These are phyloP conservation scores for Strobilomyces dryophilus DNA, from an alignment of 768 basidiomycete species.

Conservation along the genomic window DNA sequence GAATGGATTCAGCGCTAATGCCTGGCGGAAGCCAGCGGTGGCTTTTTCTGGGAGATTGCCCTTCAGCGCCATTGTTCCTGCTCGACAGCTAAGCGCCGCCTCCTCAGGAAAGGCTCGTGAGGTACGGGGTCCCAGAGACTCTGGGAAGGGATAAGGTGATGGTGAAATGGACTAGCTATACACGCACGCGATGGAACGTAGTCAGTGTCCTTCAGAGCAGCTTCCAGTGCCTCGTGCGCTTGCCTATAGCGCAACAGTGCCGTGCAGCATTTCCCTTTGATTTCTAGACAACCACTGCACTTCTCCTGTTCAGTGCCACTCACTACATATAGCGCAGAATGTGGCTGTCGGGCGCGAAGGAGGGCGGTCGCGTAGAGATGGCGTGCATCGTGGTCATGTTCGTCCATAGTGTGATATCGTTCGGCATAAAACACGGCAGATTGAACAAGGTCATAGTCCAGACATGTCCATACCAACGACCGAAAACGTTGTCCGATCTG, in stretches of 20 bases:
- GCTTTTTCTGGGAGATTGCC: constrained; percentile 77
- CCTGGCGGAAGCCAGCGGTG: constrained; percentile 62
- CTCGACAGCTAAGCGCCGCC: constrained; percentile 69
- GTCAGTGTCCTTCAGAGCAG: constrained; percentile 48
- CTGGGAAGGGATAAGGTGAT: constrained; percentile 33
- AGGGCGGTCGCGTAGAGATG: constrained; percentile 82
- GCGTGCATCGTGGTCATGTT: constrained; percentile 71
- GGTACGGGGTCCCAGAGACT: constrained; percentile 49
- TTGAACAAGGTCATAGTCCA: constrained; percentile 73
- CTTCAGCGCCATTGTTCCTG: constrained; percentile 72
- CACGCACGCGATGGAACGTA: constrained; percentile 58
- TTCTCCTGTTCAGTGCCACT: constrained; percentile 54
- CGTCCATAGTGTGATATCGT: constrained; percentile 70
- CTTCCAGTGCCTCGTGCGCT: constrained; percentile 68
- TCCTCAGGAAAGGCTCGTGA: constrained; percentile 65
- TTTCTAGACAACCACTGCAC: constrained; percentile 73
- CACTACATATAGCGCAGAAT: constrained; percentile 72
- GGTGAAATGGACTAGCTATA: constrained; percentile 1
- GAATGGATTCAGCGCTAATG: constrained; percentile 69
- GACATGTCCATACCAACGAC: constrained; percentile 75
- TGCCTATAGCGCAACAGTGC: constrained; percentile 70
- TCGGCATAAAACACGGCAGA: constrained; percentile 90
- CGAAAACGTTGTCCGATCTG: constrained; percentile 67
- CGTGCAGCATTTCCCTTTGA: constrained; percentile 75
- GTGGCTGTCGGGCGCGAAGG: constrained; percentile 63